A percentile compares a stretch with the other conserved stretches of the same genome.
phyloP scores from a whole-genome alignment of 495 filamentous ascomycete species.

The Aspergillus avenaceus region DNA sequence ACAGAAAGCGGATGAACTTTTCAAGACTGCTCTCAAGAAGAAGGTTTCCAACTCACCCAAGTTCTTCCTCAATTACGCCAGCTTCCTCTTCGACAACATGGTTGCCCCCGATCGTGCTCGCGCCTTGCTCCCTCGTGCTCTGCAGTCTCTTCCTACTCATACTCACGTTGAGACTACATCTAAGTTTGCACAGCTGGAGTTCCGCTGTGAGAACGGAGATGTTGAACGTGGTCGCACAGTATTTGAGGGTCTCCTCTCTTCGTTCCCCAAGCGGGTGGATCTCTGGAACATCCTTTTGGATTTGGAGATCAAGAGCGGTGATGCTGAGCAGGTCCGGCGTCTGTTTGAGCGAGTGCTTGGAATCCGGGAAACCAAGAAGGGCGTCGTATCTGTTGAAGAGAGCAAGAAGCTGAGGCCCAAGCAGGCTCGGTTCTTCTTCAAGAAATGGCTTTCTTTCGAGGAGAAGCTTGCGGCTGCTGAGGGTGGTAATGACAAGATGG shows the following conservation, averaged over 20 bases:
- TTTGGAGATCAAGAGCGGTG: conserved; percentile 68
- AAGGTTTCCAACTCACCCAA: conserved; percentile 72
- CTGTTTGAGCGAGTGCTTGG: conserved; percentile 75
- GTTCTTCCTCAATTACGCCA: conserved; percentile 92
- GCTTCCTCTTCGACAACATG: conserved; percentile 74
- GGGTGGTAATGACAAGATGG: conserved; percentile 63
- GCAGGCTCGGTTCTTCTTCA: conserved; percentile 76
- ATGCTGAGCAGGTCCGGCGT: conserved; percentile 62
- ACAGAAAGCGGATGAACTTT: conserved; percentile 87
- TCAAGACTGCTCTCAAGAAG: conserved; percentile 79
- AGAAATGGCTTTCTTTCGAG: conserved; percentile 79
- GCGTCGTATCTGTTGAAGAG: conserved; percentile 27
- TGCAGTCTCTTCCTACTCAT: conserved; percentile 70
- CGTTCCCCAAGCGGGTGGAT: conserved; percentile 84
- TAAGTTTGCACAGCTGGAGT: conserved; percentile 89
- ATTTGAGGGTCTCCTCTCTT: conserved; percentile 80
- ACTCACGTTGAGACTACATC: conserved; percentile 73
- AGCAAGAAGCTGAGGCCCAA: conserved; percentile 58
- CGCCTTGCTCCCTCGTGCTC: conserved; percentile 76
- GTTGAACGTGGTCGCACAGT: conserved; percentile 90
- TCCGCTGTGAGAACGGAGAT: conserved; percentile 76
- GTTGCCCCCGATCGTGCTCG: conserved; percentile 69
- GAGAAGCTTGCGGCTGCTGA: conserved; percentile 46
- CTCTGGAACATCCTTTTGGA: conserved; percentile 90
- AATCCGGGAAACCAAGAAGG: conserved; percentile 53